Percentiles rank a stretch among this genome's conserved stretches.
Conservation (phyloP, 768 basidiomycete genomes). For the Lentinus tigrinus region DNA sequence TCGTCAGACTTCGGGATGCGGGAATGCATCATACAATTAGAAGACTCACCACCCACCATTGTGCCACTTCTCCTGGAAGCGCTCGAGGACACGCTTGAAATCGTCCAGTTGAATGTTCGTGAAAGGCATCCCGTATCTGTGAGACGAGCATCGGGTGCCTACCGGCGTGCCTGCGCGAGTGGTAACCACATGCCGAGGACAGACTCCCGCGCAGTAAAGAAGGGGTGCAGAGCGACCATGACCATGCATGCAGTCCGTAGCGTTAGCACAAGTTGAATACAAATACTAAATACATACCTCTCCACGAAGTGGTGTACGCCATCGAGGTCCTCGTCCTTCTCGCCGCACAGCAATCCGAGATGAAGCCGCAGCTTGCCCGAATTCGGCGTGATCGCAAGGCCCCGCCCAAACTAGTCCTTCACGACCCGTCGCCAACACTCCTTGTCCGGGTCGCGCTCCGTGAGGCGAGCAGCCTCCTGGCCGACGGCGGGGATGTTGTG, state of each 20-base stretch:
- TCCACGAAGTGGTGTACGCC: constrained; percentile 93
- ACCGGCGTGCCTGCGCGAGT: constrained; percentile 70
- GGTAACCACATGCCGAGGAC: constrained; percentile 86
- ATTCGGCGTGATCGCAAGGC: constrained; percentile 88
- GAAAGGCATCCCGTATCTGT: constrained; percentile 94
- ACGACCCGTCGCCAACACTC: constrained; percentile 91
- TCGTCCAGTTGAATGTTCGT: constrained; percentile 94
- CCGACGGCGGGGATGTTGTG: constrained; percentile 68
- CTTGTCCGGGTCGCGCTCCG: constrained; percentile 88
- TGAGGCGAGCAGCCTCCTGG: constrained; percentile 71
- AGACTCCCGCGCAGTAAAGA: constrained; percentile 85
- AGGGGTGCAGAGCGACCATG: constrained; percentile 87
- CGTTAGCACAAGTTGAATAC: not conserved
- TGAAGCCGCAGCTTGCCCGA: constrained; percentile 94
- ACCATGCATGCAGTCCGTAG: constrained; percentile 46
- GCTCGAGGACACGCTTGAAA: constrained; percentile 76
- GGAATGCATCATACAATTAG: not conserved
- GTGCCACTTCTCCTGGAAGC: constrained; percentile 82
- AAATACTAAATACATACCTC: constrained; percentile 55
- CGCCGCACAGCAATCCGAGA: constrained; percentile 82
- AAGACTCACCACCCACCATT: constrained; percentile 54
- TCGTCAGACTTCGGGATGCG: not conserved
- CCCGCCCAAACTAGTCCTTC: constrained; percentile 88
- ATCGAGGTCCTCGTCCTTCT: constrained; percentile 81
- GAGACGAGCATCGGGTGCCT: constrained; percentile 68